Evolutionary conservation across 495 filamentous ascomycete genomes (phyloP).

Genomic region (Hyaloscypha variabilis): DNA sequence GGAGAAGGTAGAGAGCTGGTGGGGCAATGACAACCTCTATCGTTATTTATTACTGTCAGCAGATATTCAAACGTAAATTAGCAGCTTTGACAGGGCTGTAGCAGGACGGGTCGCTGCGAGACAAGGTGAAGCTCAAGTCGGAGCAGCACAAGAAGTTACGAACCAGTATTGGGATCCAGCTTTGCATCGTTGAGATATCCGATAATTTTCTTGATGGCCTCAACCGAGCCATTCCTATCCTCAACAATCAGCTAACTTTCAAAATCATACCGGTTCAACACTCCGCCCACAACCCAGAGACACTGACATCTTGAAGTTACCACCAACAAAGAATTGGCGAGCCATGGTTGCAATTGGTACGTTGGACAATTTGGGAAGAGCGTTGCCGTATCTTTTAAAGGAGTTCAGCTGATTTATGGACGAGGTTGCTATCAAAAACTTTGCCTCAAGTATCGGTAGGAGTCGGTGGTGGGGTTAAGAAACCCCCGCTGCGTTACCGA

Average conservation of each 20-base stretch:
- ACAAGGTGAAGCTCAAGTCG: background rate
- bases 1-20: constrained; percentile 85
- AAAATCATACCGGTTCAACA: background rate
- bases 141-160: constrained; percentile 26
- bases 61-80: background rate
- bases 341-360: constrained; percentile 59
- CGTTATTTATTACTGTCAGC: constrained; percentile 7
- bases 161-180: constrained; percentile 68
- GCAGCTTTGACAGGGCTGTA: background rate
- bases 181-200: constrained; percentile 81
- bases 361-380: constrained; percentile 1
- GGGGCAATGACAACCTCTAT: constrained; percentile 93
- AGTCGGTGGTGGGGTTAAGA: background rate
- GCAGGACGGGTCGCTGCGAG: background rate
- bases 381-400: constrained; percentile 8
- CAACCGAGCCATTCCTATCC: constrained; percentile 85
- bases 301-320: constrained; percentile 97
- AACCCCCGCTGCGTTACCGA: background rate
- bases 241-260: constrained; percentile 18
- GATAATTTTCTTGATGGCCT: constrained; percentile 85
- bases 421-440: background rate
- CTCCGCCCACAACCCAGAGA: background rate
- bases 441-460: background rate
- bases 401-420: background rate
- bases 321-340: constrained; percentile 98